These are phyloP conservation scores for Pyrenula massariospora DNA, from an alignment of 495 filamentous ascomycete species.

Conservation along the genomic window DNA sequence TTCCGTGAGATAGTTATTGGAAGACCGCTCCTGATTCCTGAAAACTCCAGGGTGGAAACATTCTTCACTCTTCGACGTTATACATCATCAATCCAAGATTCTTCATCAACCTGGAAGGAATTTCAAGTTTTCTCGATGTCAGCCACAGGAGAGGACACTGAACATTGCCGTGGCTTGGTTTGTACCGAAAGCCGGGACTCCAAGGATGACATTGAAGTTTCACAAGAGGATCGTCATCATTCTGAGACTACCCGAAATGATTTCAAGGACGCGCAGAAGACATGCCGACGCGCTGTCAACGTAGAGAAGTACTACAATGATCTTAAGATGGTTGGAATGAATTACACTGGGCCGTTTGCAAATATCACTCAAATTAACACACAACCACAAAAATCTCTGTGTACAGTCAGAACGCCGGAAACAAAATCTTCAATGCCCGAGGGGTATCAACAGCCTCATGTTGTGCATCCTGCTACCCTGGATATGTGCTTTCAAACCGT, in stretches of 20 bases:
- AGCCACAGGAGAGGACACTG: not conserved
- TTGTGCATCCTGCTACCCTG: conserved; percentile 9
- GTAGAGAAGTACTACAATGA: not conserved
- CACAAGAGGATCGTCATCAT: not conserved
- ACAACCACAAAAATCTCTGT: not conserved
- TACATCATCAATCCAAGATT: not conserved
- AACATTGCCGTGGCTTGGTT: conserved; percentile 1
- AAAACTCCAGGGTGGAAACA: not conserved
- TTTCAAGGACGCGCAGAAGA: not conserved
- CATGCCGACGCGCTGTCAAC: not conserved
- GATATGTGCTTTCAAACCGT: conserved; percentile 3
- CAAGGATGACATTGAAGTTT: not conserved
- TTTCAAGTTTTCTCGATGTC: not conserved
- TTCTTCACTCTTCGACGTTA: not conserved
- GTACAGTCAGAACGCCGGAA: not conserved
- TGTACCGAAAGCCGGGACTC: not conserved
- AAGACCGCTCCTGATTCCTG: not conserved
- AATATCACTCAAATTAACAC: not conserved
- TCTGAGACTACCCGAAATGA: not conserved
- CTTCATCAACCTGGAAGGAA: not conserved
- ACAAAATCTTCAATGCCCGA: conserved; percentile 3
- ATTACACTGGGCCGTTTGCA: not conserved
- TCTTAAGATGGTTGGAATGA: not conserved
- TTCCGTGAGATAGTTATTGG: not conserved
- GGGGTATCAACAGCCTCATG: conserved; percentile 2